Evolutionary conservation across 2,329 filamentous ascomycete genomes (phyloP), one percentile per base, ranked within the genome.

Genomic region (Aaosphaeria arxii): DNA sequence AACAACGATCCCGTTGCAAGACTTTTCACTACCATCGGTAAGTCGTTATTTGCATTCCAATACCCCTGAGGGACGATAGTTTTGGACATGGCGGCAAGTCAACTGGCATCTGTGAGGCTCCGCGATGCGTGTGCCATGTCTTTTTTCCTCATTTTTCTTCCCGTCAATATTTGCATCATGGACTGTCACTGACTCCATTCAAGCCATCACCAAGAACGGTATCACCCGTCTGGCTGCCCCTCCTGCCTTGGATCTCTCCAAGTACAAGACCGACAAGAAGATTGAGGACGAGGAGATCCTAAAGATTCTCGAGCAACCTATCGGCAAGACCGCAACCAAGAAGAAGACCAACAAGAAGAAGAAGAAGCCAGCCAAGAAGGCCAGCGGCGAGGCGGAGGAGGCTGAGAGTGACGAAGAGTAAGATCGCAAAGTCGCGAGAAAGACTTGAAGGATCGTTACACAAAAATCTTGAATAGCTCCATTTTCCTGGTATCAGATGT

Each of bases 191-290:
- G 17, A 24, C 17, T 24, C 3, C 17, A 24, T 11, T 28, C 39
- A 57, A 96, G 94, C 90, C 52, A 91, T 99, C 72, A 96, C 91
- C 65, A 99, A 99, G 84, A 96, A 97, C 71, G 94, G 94, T 59
- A 79, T 99, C 64, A 90, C 88, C 67, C 89, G 89, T 76, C 78
- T 99, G 49, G 86, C 89, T 62, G 86, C 82, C 29, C 86, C 94
- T 32, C 84, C 88, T 53, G 71, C 85, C 24, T 80, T 87, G 55
- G 90, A 97, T 67, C 71, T 94, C 53, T 82, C 80, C 69, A 91
- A 91, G 78, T 84, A 87, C 80, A 87, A 96, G 82, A 87, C 89
- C 32, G 91, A 97, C 73, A 97, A 97, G 84, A 96, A 96, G 83
- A 96, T 99, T 66, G 87, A 85, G 58, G 92, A 97, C 57, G 90